Evolutionary conservation across 2,329 filamentous ascomycete genomes (phyloP), one percentile per base, ranked within the genome.

Genomic region (Aspergillus floridensis): DNA sequence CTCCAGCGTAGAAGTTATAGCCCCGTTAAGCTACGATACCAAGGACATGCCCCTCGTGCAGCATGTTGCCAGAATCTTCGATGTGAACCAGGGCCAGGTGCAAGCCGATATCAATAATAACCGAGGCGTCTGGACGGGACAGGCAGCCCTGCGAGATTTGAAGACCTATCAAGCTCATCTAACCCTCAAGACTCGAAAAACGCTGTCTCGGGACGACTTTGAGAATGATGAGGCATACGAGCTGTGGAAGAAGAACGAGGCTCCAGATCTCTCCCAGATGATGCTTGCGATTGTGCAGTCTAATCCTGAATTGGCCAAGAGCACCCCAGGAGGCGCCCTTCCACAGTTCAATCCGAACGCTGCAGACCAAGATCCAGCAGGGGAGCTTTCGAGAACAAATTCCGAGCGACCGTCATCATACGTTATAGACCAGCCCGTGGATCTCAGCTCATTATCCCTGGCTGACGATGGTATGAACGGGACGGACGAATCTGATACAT

Each of bases 1-100:
- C 22, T 64, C 85, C 51, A 90, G 88, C 8, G 83, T 95, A 63
- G 93, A 97, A 74, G 90, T 93, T 22, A 83, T 90, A 58, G 86
- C 92, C 2, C 92, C 93, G 11, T 80, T 96, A 59, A 95, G 87
- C 70, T 91, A 96, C 75, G 91, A 97, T 75, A 89, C 98, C 72
- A 96, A 95, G 76, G 95, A 99, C 72, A 99, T 99, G 95, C 88
- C 88, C 41, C 84, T 97, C 77, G 95, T 96, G 29, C 89, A 95
- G 73, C 85, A 89, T 38, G 93, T 99, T 26, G 90, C 89, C 53
- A 88, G 84, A 68, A 90, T 97, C 63, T 99, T 98, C 76, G 90
- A 89, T 49, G 82, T 93, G 60, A 87, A 87, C 48, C 86, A 89
- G 65, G 86, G 88, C 1, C 88, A 95, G 66, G 88, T 93, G 5